phyloP scores from a whole-genome alignment of 1,284 basidiomycete genomes.

The Sporisorium graminicola region DNA sequence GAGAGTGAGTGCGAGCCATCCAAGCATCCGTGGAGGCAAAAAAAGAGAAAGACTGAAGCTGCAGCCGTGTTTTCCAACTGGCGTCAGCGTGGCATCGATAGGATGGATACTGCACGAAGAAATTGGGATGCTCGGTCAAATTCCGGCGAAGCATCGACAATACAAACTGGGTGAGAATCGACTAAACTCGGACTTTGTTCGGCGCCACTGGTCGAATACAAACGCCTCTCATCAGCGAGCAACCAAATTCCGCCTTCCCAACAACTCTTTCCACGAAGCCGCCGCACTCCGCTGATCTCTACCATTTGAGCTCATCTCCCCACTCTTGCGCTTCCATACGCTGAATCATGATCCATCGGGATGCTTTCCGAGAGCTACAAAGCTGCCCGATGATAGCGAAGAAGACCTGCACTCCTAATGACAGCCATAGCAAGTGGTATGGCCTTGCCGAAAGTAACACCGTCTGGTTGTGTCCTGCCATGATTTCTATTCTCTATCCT shows the following conservation, averaged over 20 bases:
- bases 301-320: too few species aligned
- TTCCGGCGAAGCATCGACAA: neutral
- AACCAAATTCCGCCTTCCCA: slow-evolving; percentile 6
- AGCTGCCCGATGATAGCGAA: neutral
- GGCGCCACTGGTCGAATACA: slow-evolving; percentile 14
- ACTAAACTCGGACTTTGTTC: slow-evolving; percentile 31
- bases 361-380: neutral
- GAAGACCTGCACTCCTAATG: neutral
- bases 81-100: slow-evolving; percentile 3
- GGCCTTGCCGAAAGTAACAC: too few species aligned
- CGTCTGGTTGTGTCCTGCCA: too few species aligned
- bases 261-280: slow-evolving; percentile 2
- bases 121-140: slow-evolving; percentile 18
- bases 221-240: neutral
- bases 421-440: neutral
- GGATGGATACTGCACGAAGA: neutral
- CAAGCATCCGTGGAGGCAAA: slow-evolving; percentile 5
- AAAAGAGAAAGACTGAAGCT: slow-evolving; percentile 18
- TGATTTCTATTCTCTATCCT: neutral
- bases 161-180: neutral
- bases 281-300: neutral
- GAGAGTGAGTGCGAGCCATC: slow-evolving; percentile 1
- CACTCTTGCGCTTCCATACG: too few species aligned
- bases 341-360: neutral
- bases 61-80: slow-evolving; percentile 7